Evolutionary conservation across 371 early-diverging fungal species (phyloP).

Genomic region (Syncephalastrum contaminatum): DNA sequence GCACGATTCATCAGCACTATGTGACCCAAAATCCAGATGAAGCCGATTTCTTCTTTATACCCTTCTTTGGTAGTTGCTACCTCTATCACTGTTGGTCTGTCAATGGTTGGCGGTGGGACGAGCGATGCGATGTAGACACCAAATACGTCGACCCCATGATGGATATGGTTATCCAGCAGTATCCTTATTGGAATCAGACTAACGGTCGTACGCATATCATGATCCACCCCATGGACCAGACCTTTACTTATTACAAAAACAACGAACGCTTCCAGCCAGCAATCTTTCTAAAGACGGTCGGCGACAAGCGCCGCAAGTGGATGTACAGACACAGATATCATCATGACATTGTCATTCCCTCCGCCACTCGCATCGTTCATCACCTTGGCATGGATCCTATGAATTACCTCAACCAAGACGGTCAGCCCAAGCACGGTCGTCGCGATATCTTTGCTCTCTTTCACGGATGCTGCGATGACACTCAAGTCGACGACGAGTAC

Average conservation of each 20-base stretch:
- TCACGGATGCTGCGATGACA: slow-evolving; percentile 46
- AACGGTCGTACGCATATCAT: slow-evolving; percentile 49
- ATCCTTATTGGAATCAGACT: slow-evolving; percentile 53
- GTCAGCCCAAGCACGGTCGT: slow-evolving; percentile 34
- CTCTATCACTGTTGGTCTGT: slow-evolving; percentile 48
- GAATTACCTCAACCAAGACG: slow-evolving; percentile 28
- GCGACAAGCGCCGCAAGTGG: slow-evolving; percentile 45
- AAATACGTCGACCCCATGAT: slow-evolving; percentile 53
- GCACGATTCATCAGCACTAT: slow-evolving; percentile 40
- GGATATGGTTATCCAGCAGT: slow-evolving; percentile 46
- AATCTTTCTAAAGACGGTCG: slow-evolving; percentile 51
- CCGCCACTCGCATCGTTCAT: slow-evolving; percentile 47
- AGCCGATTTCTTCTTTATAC: slow-evolving; percentile 56
- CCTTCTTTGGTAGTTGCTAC: slow-evolving; percentile 58
- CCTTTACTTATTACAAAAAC: slow-evolving; percentile 45
- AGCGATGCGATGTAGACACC: slow-evolving; percentile 48
- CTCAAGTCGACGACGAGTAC: slow-evolving; percentile 40
- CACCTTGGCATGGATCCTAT: slow-evolving; percentile 31
- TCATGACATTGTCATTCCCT: slow-evolving; percentile 56
- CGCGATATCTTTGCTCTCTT: slow-evolving; percentile 51
- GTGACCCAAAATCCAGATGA: slow-evolving; percentile 52
- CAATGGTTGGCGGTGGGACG: slow-evolving; percentile 47
- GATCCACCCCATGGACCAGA: slow-evolving; percentile 56
- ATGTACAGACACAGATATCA: slow-evolving; percentile 44
- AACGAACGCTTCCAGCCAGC: slow-evolving; percentile 46